Percentiles rank a stretch among this genome's conserved stretches.
phyloP scores from a whole-genome alignment of 495 filamentous ascomycete genomes.

The Lasiosphaeris hirsuta region DNA sequence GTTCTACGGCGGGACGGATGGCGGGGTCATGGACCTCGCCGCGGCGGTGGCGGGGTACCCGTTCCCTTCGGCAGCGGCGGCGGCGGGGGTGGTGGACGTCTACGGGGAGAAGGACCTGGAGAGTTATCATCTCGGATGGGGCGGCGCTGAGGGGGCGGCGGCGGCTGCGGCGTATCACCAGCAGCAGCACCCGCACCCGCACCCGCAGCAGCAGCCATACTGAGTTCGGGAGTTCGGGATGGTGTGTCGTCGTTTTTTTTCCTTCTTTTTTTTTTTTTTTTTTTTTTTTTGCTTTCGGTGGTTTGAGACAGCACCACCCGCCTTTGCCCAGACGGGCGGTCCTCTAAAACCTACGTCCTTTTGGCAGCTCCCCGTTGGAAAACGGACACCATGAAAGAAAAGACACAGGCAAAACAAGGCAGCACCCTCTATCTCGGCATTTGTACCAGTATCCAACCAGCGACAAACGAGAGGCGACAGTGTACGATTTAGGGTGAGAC shows the following conservation, averaged over 20 bases:
- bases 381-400: too few species aligned
- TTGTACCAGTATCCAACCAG: too few species aligned
- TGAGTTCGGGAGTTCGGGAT: background rate
- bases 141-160: background rate
- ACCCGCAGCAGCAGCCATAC: background rate
- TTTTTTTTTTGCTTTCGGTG: background rate
- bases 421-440: too few species aligned
- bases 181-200: background rate
- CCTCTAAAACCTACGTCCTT: too few species aligned
- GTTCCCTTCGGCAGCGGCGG: background rate
- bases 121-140: background rate
- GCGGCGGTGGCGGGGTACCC: constrained; percentile 2
- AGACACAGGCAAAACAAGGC: too few species aligned
- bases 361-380: too few species aligned
- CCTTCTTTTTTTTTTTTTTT: background rate
- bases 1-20: background rate
- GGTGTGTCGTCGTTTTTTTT: background rate
- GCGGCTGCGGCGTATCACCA: background rate
- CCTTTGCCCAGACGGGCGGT: too few species aligned
- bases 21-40: background rate
- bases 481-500: too few species aligned
- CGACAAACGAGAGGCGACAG: too few species aligned
- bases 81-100: constrained; percentile 1
- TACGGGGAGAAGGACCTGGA: background rate
- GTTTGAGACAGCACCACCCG: background rate